A percentile compares a stretch with the other conserved stretches of the same genome.
phyloP scores from a whole-genome alignment of 2,329 filamentous ascomycete species.

The Fusarium mangiferae region DNA sequence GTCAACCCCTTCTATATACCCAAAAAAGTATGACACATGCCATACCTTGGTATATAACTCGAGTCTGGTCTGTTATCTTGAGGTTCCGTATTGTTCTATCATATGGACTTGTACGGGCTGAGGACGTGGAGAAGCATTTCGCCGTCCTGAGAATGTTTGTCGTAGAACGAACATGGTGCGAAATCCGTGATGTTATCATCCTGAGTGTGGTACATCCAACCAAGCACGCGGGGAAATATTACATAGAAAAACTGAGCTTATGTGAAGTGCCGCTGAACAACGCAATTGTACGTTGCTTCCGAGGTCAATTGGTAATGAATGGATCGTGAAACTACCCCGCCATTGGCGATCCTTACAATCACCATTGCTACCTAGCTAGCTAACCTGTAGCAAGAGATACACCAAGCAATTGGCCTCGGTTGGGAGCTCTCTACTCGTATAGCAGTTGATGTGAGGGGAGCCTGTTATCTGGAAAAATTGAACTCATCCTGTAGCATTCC shows the following conservation, averaged over 20 bases:
- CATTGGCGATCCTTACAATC: neutral
- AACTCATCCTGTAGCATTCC: rapidly evolving
- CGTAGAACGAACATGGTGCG: neutral
- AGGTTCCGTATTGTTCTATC: constrained; percentile 48
- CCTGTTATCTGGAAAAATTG: neutral
- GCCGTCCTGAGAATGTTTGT: neutral
- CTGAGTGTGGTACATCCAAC: neutral
- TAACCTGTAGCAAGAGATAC: neutral
- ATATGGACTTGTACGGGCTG: constrained; percentile 17
- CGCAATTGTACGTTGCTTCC: neutral
- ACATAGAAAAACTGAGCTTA: too few relatives aligned
- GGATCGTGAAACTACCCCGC: neutral
- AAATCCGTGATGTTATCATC: neutral
- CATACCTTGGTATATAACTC: constrained; percentile 52
- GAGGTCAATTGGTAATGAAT: neutral
- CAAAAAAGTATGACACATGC: neutral
- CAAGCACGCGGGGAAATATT: neutral
- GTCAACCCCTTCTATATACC: neutral
- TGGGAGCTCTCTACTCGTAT: neutral
- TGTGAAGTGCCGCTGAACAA: neutral
- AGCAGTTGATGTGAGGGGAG: neutral
- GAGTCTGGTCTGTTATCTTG: constrained; percentile 40
- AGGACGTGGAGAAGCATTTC: neutral
- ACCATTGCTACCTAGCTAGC: neutral
- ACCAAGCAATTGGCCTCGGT: too few relatives aligned